Base-by-base conservation (phyloP, 768 basidiomycete species). In the Lentinula sp. region DNA sequence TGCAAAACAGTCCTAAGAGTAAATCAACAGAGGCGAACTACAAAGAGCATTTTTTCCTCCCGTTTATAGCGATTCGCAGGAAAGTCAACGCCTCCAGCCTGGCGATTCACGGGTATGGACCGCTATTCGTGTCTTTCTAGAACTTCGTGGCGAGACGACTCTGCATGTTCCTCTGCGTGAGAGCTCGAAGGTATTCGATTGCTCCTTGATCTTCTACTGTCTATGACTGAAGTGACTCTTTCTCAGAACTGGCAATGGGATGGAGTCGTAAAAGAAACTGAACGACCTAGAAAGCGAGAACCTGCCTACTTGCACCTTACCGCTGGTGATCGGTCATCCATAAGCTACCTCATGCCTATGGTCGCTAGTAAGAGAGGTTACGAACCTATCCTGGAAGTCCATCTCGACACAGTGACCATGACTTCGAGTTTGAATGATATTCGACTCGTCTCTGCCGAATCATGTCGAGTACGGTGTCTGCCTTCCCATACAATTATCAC, bases 231-330 rank as follows among this genome's bases (percentile, higher is more conserved):
- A 5, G 43, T 33, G 3, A 3, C 35, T 15, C 18, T 39, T 8
- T 50, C 39, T 50, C 41, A 93, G 89, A 90, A 98, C 71, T 98
- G 96, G 96, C 85, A 88, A 70, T 98, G 90, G 88, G 96, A 98
- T 70, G 86, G 85, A 36, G 66, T 76, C 36, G 68, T 69, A 6
- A 74, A 81, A 18, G 65, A 80, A 16, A 81, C 81, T 0, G 72
- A 77, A 52, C 79, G 81, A 59, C 79, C 78, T 35, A 80, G 79
- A 57, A 80, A 80, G 63, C 81, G 87, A 56, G 86, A 89, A 71
- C 76, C 86, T 39, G 84, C 90, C 37, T 87, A 84, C 64, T 81
- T 98, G 39, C 90, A 87, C 63, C 69, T 95, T 33, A 79, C 77
- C 18, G 85, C 88, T 36, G 91, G 91, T 9, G 88, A 93, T 63